Evolutionary conservation across 345 rosid species (phyloP), one percentile per base, ranked within the genome.

Genomic region (Linum lewisii): DNA sequence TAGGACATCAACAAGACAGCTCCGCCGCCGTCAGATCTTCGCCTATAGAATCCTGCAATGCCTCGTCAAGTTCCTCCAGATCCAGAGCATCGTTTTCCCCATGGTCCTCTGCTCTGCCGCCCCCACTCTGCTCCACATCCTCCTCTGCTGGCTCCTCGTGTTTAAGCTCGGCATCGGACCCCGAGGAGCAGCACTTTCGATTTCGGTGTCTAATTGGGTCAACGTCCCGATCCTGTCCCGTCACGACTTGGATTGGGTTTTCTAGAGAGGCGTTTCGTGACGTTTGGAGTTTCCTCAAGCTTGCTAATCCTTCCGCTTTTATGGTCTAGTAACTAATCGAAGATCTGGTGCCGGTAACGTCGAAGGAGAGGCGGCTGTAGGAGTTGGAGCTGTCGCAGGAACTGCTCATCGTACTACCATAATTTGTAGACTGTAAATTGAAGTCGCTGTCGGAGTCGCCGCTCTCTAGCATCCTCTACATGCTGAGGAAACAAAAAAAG

Each of bases 321-420:
- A 82, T 82, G 87, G 75, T 79, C 44, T 79, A 84, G 87, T 80
- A 65, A 42, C 21, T 14, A 52, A 9, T 38, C 18, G 16, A 20
- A 19, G 42, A 50, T 25, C 36, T 64, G 0, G 70, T 62, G 22
- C 76, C 54, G 1, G 83, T 71, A 21, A 83, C 71, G 71, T 85
- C 98, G 62, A 85, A 88, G 25, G 95, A 87, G 60, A 83, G 71
- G 20, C 93, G 93, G 69, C 87, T 84, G 75, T 79, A 81, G 65
- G 86, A 75, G 64, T 86, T 69, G 61, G 84, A 81, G 25, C 87
- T 79, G 24, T 83, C 89, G 65, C 45, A 38, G 10, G 45, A 38
- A 15, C 84, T 74, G 69, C 94, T 87, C 80, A 90, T 85, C 2
- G 85, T 79, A 20, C 79, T 76, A 26, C 47, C 60, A 0, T 87